Conservation (phyloP, 768 basidiomycete species). For the Cytidiella melzeri region DNA sequence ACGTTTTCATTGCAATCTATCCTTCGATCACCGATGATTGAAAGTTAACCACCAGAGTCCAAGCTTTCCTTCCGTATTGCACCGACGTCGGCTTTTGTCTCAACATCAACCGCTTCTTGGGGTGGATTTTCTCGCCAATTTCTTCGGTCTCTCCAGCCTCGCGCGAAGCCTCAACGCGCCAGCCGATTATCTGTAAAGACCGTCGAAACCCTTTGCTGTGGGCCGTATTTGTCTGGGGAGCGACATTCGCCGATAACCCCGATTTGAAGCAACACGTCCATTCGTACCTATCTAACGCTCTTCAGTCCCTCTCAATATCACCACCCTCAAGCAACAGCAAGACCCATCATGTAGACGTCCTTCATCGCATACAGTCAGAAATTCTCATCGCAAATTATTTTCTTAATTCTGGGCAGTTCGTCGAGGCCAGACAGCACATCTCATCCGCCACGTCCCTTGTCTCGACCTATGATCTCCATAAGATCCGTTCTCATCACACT, state of each 20-base stretch:
- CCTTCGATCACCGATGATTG: background rate
- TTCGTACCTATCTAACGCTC: slow-evolving; percentile 2
- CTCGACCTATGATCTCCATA: slow-evolving; percentile 21
- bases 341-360: slow-evolving; percentile 8
- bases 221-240: slow-evolving; percentile 29
- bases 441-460: slow-evolving; percentile 36
- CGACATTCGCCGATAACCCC: slow-evolving; percentile 18
- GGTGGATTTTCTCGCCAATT: slow-evolving; percentile 9
- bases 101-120: slow-evolving; percentile 37
- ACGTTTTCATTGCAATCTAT: background rate
- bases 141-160: slow-evolving; percentile 10
- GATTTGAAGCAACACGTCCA: background rate
- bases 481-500: slow-evolving; percentile 16
- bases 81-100: slow-evolving; percentile 63
- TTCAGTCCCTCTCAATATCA: background rate
- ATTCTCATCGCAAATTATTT: slow-evolving; percentile 64
- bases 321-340: slow-evolving; percentile 31
- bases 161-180: slow-evolving; percentile 19
- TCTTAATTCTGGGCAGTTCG: slow-evolving; percentile 48
- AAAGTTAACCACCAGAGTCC: slow-evolving; percentile 13
- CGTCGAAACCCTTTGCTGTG: slow-evolving; percentile 37
- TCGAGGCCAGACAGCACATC: slow-evolving; percentile 51
- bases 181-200: slow-evolving; percentile 6
- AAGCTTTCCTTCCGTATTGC: slow-evolving; percentile 45
- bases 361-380: slow-evolving; percentile 28